phyloP scores from a whole-genome alignment of 495 filamentous ascomycete genomes.

The Corynascus novoguineensis region DNA sequence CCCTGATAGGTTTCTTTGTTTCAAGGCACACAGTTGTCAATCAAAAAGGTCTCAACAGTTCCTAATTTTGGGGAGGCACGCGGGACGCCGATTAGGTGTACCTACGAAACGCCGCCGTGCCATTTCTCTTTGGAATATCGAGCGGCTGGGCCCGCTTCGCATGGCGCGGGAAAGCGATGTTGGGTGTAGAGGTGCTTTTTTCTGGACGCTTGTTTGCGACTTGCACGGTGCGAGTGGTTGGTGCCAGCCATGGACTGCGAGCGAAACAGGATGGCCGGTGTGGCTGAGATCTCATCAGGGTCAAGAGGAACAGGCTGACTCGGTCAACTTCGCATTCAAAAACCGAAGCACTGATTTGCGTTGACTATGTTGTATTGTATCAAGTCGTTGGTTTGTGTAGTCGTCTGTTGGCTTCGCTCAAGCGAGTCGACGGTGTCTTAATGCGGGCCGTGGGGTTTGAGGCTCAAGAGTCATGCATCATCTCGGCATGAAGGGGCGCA shows the following conservation, averaged over 20 bases:
- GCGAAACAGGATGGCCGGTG: background rate
- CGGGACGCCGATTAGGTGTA: background rate
- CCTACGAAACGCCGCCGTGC: too few species aligned
- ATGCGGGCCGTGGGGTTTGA: background rate
- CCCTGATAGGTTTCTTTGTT: constrained; percentile 3
- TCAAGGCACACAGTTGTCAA: background rate
- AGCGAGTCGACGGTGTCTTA: too few species aligned
- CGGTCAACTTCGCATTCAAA: too few species aligned
- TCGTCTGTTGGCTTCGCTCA: background rate
- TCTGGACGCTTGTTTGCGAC: background rate
- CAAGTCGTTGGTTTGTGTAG: too few species aligned
- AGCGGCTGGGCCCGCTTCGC: constrained; percentile 16
- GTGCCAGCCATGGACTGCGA: too few species aligned
- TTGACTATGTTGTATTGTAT: too few species aligned
- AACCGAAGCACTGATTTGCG: too few species aligned
- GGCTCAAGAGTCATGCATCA: constrained; percentile 3
- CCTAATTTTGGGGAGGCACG: constrained; percentile 16
- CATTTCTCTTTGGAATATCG: constrained; percentile 5
- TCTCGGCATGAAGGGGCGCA: background rate
- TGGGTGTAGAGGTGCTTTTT: constrained; percentile 1
- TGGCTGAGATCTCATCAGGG: constrained; percentile 10
- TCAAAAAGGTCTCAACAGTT: constrained; percentile 11
- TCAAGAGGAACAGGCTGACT: background rate
- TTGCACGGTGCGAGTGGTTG: constrained; percentile 1
- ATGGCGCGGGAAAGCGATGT: background rate